A percentile compares a stretch with the other conserved stretches of the same genome.
Evolutionary conservation across 1,139 yeast species (phyloP).

Genomic region (Torulaspora globosa): DNA sequence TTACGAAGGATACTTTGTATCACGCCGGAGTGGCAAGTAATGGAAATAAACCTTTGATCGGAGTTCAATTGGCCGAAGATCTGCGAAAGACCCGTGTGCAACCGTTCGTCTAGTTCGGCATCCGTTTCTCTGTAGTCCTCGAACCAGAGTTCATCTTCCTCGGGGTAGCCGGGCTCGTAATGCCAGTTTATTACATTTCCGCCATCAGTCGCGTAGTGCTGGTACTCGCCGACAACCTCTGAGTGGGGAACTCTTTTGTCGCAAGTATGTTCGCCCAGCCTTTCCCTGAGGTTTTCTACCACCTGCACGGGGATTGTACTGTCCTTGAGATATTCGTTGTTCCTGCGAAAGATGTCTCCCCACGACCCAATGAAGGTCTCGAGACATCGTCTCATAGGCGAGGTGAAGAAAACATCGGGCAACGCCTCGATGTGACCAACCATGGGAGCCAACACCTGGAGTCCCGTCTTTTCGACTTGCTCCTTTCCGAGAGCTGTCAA

Average conservation of each 20-base stretch:
- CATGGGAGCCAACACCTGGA: conserved; percentile 45
- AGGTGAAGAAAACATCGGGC: conserved; percentile 54
- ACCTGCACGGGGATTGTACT: conserved; percentile 29
- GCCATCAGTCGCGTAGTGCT: conserved; percentile 15
- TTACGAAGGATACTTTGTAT: conserved; percentile 51
- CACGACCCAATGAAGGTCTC: conserved; percentile 58
- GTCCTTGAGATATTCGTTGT: neutral
- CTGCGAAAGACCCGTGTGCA: conserved; percentile 41
- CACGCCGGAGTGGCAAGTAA: conserved; percentile 62
- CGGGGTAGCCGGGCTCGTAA: conserved; percentile 46
- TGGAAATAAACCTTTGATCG: conserved; percentile 42
- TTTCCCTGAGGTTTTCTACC: conserved; percentile 59
- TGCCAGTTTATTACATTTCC: conserved; percentile 38
- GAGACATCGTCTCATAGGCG: conserved; percentile 63
- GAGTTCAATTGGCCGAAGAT: conserved; percentile 35
- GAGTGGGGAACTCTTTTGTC: conserved; percentile 47
- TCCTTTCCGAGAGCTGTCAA: conserved; percentile 56
- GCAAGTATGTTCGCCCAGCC: conserved; percentile 64
- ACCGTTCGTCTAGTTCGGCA: conserved; percentile 48
- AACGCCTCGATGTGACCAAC: conserved; percentile 43
- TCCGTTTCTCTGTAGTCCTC: conserved; percentile 45
- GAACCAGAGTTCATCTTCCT: conserved; percentile 45
- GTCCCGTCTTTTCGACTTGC: conserved; percentile 47
- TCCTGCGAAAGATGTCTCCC: conserved; percentile 42
- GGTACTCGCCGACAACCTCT: conserved; percentile 22